A percentile compares a stretch with the other conserved stretches of the same genome.
Conservation (phyloP, 495 filamentous ascomycete species). For the Cryomyces antarcticus region DNA sequence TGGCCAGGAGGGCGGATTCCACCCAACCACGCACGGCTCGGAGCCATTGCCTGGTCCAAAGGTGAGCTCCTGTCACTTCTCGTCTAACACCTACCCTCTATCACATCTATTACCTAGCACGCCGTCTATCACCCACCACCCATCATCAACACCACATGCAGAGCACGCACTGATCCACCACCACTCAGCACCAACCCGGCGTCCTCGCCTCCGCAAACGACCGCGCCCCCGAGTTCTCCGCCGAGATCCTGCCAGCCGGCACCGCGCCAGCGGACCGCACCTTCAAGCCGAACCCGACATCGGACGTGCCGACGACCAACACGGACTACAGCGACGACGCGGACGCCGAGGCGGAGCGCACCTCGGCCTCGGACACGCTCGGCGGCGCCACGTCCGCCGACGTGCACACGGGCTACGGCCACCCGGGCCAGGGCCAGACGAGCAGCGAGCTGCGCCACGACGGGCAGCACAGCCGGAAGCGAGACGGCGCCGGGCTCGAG, state of each 20-base stretch:
- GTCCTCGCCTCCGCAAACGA: conserved; percentile 36
- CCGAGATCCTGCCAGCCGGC: conserved; percentile 38
- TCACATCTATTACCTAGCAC: too few relatives aligned
- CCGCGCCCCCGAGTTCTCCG: conserved; percentile 38
- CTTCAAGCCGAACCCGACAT: conserved; percentile 32
- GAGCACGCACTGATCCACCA: too few relatives aligned
- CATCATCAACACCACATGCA: too few relatives aligned
- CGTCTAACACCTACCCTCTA: too few relatives aligned
- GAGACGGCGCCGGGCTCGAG: conserved; percentile 30
- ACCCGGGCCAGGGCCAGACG: conserved; percentile 41
- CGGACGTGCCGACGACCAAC: conserved; percentile 26
- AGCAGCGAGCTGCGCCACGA: conserved; percentile 34
- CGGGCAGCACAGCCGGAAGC: conserved; percentile 26
- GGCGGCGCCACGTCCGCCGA: conserved; percentile 41
- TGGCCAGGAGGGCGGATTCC: conserved; percentile 35
- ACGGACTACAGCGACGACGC: conserved; percentile 17
- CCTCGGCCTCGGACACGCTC: conserved; percentile 32
- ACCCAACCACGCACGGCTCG: conserved; percentile 1
- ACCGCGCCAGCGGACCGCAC: conserved; percentile 42
- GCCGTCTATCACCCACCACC: too few relatives aligned
- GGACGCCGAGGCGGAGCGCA: conserved; percentile 14
- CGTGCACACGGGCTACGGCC: conserved; percentile 38
- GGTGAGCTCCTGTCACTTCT: too few relatives aligned
- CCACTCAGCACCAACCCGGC: conserved; percentile 43
- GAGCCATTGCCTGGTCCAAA: too few relatives aligned